A percentile compares a stretch with the other conserved stretches of the same genome.
Conservation (phyloP, 768 basidiomycete genomes). For the Cystobasidium ongulense region DNA sequence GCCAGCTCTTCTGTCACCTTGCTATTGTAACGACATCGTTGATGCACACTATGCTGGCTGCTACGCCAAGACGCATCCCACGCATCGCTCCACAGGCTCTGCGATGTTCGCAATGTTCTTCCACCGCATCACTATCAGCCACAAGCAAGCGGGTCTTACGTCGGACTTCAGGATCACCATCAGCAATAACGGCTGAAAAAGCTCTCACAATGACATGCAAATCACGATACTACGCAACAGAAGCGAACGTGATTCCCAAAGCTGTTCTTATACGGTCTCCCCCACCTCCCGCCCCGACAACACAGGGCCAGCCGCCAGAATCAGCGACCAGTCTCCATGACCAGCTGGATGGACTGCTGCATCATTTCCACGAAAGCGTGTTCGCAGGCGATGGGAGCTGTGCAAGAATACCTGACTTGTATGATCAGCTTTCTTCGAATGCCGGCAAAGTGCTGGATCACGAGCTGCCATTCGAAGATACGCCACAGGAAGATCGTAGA, state of each 20-base stretch:
- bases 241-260: constrained; percentile 2
- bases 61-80: background rate
- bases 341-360: background rate
- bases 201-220: background rate
- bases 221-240: background rate
- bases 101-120: background rate
- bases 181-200: too few relatives aligned
- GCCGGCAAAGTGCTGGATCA: constrained; percentile 22
- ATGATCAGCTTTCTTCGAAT: constrained; percentile 5
- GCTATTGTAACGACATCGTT: too few relatives aligned
- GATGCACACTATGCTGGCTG: too few relatives aligned
- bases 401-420: constrained; percentile 3
- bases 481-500: constrained; percentile 6
- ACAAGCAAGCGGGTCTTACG: background rate
- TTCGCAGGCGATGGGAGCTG: background rate
- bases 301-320: constrained; percentile 26
- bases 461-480: constrained; percentile 26
- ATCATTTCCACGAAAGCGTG: constrained; percentile 4
- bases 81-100: background rate
- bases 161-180: background rate
- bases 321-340: background rate
- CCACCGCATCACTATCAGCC: background rate
- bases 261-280: background rate
- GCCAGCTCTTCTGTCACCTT: too few relatives aligned
- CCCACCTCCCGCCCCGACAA: constrained; percentile 9